These are phyloP conservation scores for Suhomyces atakaporum DNA, from an alignment of 1,139 yeast species.

Conservation along the genomic window DNA sequence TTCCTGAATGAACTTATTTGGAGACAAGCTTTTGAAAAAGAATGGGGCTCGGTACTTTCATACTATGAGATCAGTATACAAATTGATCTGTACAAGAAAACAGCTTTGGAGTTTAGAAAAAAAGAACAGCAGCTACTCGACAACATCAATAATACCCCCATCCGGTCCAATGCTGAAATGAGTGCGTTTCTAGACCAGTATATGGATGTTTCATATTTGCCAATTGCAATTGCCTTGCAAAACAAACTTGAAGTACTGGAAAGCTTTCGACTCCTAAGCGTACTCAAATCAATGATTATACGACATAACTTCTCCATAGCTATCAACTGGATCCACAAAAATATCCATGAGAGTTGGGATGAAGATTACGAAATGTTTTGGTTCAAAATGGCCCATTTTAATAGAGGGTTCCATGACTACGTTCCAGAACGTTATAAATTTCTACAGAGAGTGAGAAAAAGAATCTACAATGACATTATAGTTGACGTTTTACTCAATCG, in stretches of 20 bases:
- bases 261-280: too few relatives aligned
- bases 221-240: too few relatives aligned
- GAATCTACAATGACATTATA: conserved; percentile 17
- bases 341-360: not conserved
- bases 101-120: not conserved
- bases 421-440: conserved; percentile 16
- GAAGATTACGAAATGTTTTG: conserved; percentile 26
- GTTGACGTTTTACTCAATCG: conserved; percentile 8
- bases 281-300: conserved; percentile 3
- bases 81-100: not conserved
- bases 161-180: conserved; percentile 2
- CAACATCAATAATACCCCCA: not conserved
- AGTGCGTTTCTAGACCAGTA: conserved; percentile 2
- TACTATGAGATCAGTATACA: conserved; percentile 3
- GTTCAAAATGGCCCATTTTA: conserved; percentile 28
- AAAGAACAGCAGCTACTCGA: not conserved
- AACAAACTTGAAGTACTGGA: too few relatives aligned
- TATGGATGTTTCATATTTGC: conserved; percentile 2
- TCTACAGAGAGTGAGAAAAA: conserved; percentile 14
- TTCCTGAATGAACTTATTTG: conserved; percentile 3
- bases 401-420: conserved; percentile 22
- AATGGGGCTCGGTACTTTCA: conserved; percentile 4
- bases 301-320: conserved; percentile 5
- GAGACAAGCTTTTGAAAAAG: conserved; percentile 2
- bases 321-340: conserved; percentile 1